These are phyloP conservation scores for Cenchrus americanus DNA, from an alignment of 176 grass and related monocot genomes.

Conservation along the genomic window DNA sequence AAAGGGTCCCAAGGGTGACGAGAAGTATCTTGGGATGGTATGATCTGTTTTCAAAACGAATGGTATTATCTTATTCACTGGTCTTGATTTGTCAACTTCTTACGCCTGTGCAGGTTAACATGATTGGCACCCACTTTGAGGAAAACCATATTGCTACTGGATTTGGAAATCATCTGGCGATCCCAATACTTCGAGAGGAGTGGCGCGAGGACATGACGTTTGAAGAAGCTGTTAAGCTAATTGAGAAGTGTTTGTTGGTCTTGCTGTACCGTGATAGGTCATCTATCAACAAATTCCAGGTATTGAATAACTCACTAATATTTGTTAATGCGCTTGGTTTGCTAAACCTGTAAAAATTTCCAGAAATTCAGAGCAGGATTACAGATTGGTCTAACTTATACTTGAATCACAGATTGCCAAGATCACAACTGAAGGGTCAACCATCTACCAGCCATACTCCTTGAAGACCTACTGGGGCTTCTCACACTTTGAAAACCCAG, in stretches of 20 bases:
- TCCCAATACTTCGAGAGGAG: constrained; percentile 91
- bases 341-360: background rate
- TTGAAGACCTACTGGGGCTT: constrained; percentile 93
- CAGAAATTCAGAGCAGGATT: background rate
- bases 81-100: constrained; percentile 22
- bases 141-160: constrained; percentile 97
- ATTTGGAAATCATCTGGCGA: constrained; percentile 96
- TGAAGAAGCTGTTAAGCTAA: constrained; percentile 96
- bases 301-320: constrained; percentile 21
- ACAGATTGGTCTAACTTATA: background rate
- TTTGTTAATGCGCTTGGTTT: background rate
- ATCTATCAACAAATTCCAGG: constrained; percentile 99
- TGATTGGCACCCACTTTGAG: constrained; percentile 99
- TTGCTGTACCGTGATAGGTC: constrained; percentile 96
- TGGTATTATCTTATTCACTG: background rate
- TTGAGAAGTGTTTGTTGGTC: constrained; percentile 97
- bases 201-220: constrained; percentile 94
- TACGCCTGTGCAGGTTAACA: constrained; percentile 69
- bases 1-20: constrained; percentile 76
- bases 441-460: constrained; percentile 84
- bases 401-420: constrained; percentile 66
- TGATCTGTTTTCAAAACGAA: constrained; percentile 6
- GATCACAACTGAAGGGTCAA: constrained; percentile 82
- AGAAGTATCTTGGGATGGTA: constrained; percentile 99
- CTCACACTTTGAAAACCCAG: constrained; percentile 81